Conservation (phyloP, 2,329 filamentous ascomycete genomes). For the Aaosphaeria arxii region DNA sequence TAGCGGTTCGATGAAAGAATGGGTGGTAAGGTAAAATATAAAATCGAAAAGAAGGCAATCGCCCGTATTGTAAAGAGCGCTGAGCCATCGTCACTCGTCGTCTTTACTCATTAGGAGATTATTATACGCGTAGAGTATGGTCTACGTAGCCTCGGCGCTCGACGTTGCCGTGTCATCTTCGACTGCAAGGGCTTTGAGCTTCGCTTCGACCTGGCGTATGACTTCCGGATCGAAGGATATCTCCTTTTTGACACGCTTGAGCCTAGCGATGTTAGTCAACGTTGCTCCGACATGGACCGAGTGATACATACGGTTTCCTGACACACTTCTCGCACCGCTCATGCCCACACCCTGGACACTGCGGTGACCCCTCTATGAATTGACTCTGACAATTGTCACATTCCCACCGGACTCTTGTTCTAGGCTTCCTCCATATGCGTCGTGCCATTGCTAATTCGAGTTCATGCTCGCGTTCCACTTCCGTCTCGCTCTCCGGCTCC, state of each 20-base stretch:
- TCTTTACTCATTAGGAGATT: conserved; percentile 2
- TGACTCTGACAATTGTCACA: conserved; percentile 64
- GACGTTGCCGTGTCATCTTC: conserved; percentile 14
- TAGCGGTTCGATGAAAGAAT: background rate
- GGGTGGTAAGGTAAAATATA: background rate
- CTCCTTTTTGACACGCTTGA: conserved; percentile 54
- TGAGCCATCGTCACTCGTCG: conserved; percentile 4
- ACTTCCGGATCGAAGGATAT: conserved; percentile 61
- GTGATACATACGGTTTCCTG: conserved; percentile 47
- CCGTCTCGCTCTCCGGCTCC: conserved; percentile 30
- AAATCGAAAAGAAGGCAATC: background rate
- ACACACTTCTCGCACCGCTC: conserved; percentile 59
- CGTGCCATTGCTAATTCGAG: conserved; percentile 21
- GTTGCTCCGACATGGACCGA: conserved; percentile 6
- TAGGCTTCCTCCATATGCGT: conserved; percentile 44
- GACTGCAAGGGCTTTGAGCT: conserved; percentile 40
- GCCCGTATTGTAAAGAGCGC: background rate
- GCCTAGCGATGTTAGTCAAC: conserved; percentile 35
- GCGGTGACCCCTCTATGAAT: conserved; percentile 54
- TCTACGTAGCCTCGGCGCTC: conserved; percentile 3
- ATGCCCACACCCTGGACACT: conserved; percentile 61
- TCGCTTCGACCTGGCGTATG: conserved; percentile 56
- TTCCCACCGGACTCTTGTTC: conserved; percentile 44
- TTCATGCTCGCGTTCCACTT: conserved; percentile 19
- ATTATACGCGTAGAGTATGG: background rate